A percentile compares a stretch with the other conserved stretches of the same genome.
Conservation (phyloP, 768 basidiomycete species). For the Trametes punicea region DNA sequence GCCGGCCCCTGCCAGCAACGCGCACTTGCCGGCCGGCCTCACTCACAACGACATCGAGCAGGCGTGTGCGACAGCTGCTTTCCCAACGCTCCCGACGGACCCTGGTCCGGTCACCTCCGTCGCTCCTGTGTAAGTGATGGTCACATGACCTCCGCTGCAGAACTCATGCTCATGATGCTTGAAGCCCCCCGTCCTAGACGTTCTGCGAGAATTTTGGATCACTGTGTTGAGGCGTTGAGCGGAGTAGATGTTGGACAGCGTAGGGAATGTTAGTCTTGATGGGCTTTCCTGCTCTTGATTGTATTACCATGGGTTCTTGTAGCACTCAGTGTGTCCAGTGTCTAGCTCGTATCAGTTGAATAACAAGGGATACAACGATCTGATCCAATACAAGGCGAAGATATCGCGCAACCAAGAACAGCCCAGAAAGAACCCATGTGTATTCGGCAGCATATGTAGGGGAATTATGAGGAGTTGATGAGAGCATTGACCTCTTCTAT, state of each 20-base stretch:
- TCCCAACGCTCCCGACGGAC: conserved; percentile 21
- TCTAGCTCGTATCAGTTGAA: background rate
- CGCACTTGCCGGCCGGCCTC: conserved; percentile 25
- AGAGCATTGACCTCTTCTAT: background rate
- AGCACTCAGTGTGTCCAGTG: no score
- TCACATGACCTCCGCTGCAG: background rate
- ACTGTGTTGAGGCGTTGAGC: background rate
- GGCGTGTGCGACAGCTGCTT: conserved; percentile 22
- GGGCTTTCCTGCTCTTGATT: no score
- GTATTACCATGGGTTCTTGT: no score
- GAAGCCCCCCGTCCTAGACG: conserved; percentile 4
- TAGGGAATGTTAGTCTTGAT: background rate
- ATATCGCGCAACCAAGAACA: background rate
- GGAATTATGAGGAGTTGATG: background rate
- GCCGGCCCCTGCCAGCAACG: conserved; percentile 5
- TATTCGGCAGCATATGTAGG: background rate
- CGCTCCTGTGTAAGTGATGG: conserved; percentile 15
- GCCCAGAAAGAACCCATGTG: background rate
- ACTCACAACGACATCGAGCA: conserved; percentile 26
- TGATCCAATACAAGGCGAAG: background rate
- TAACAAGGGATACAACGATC: background rate
- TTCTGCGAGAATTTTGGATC: background rate
- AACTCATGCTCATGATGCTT: background rate
- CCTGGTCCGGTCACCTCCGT: conserved; percentile 20
- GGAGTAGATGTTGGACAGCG: background rate